These are phyloP conservation scores for Aspergillus neoniger DNA, from an alignment of 2,329 filamentous ascomycete genomes.

Conservation along the genomic window DNA sequence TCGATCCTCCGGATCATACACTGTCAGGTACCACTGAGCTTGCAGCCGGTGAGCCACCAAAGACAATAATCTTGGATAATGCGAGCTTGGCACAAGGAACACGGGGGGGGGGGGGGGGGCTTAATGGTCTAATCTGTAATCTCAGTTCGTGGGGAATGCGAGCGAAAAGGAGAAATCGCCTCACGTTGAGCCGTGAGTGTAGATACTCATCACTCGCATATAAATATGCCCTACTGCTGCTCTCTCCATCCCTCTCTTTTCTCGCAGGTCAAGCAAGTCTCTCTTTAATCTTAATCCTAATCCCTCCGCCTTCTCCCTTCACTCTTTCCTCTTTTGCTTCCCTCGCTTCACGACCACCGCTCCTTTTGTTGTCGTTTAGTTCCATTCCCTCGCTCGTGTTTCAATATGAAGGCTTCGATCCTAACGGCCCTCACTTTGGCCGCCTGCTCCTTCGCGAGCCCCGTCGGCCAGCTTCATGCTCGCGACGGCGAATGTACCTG, in stretches of 20 bases:
- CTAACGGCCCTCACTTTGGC: slow-evolving; percentile 21
- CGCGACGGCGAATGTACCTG: slow-evolving; percentile 17
- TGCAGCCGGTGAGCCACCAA: not conserved
- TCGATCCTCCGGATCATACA: not conserved
- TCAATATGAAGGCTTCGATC: slow-evolving; percentile 23
- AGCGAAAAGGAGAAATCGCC: not conserved
- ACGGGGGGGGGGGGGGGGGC: not conserved
- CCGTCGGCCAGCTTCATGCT: slow-evolving; percentile 13
- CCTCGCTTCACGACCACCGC: slow-evolving; percentile 12
- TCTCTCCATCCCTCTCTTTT: not conserved
- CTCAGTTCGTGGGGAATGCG: too few species aligned
- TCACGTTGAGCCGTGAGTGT: not conserved
- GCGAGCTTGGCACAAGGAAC: slow-evolving; percentile 8
- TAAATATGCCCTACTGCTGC: slow-evolving; percentile 8
- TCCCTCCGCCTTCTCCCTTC: slow-evolving; percentile 5
- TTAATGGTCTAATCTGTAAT: too few species aligned
- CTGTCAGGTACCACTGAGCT: not conserved
- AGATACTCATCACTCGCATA: not conserved
- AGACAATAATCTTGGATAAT: slow-evolving; percentile 12
- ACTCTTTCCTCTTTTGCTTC: not conserved
- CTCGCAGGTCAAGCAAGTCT: not conserved
- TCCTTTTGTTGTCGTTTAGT: slow-evolving; percentile 8
- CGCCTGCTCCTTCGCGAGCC: slow-evolving; percentile 19
- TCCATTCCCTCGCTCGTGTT: slow-evolving; percentile 9
- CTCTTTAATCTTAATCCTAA: not conserved